Conservation (phyloP, 768 basidiomycete species). For the Hericium alpestre region DNA sequence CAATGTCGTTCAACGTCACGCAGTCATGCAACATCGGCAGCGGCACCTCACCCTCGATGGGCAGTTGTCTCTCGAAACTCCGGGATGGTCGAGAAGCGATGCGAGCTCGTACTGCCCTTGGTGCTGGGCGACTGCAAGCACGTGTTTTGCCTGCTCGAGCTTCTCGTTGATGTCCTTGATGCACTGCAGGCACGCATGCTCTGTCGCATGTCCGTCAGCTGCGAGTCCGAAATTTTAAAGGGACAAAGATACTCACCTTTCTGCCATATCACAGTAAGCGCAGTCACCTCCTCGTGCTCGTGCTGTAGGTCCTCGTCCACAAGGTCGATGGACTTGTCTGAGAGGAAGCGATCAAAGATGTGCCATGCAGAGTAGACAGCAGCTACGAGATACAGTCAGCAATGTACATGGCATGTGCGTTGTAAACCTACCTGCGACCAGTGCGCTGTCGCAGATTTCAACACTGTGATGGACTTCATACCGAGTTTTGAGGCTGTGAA, state of each 20-base stretch:
- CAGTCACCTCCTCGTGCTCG: constrained; percentile 54
- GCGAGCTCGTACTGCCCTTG: constrained; percentile 82
- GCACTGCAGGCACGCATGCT: constrained; percentile 55
- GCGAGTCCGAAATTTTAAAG: neutral
- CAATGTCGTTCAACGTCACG: constrained; percentile 83
- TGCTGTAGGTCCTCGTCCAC: constrained; percentile 70
- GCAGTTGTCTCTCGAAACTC: constrained; percentile 63
- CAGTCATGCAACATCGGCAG: constrained; percentile 71
- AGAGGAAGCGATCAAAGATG: constrained; percentile 78
- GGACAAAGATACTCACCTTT: constrained; percentile 34
- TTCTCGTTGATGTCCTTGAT: constrained; percentile 43
- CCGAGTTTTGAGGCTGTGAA: constrained; percentile 72
- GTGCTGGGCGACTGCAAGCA: constrained; percentile 80
- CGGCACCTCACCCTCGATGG: constrained; percentile 34
- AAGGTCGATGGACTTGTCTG: constrained; percentile 86
- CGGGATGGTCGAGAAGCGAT: constrained; percentile 74
- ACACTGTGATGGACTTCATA: constrained; percentile 94
- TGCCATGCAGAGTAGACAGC: constrained; percentile 79
- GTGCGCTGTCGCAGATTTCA: constrained; percentile 77
- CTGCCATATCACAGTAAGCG: constrained; percentile 61
- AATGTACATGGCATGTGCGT: neutral
- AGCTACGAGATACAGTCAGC: constrained; percentile 30
- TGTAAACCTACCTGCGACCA: constrained; percentile 61
- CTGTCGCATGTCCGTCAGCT: constrained; percentile 22
- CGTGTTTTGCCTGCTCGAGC: constrained; percentile 75